Evolutionary conservation across 495 filamentous ascomycete species (phyloP), one percentile per base, ranked within the genome.

Genomic region (Pseudevernia furfuracea): DNA sequence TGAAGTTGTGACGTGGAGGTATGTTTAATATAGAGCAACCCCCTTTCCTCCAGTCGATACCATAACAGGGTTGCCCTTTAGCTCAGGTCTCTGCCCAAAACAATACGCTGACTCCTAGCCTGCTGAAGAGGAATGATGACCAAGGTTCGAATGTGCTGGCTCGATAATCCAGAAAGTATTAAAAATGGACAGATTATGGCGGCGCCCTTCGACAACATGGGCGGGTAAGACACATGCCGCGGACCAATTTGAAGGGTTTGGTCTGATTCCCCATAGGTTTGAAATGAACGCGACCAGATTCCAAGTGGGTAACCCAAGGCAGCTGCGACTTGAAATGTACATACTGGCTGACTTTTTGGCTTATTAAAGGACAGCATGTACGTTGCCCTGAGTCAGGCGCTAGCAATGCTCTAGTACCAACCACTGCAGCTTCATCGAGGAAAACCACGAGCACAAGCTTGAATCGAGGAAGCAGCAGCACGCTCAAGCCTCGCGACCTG

Each of bases 221-320:
- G 91, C 76, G 88, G 88, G 90, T 94, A 76, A 64, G 81, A 74
- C 9, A 38, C 15, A 10, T 25, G 34, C 37, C 19, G 34, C 5
- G 53, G 8, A 28, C 43, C 11, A 8, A 63, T 21, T 60, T 34
- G 11, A 12, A 49, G 9, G 19, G 21, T 38, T 23, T 32, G 59
- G 57, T 59, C 30, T 63, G 15, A 71, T 62, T 66, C 41, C 41
- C 62, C 66, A 28, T 70, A 94, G 90, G 39, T 97, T 96, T 67
- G 91, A 96, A 72, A 96, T 98, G 93, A 93, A 96, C 71, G 94
- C 89, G 63, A 96, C 92, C 17, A 80, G 82, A 58, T 93, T 90
- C 72, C 89, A 96, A 78, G 92, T 96, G 79, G 73, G 85, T 72
- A 43, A 32, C 55, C 41, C 66, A 25, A 37, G 38, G 46, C 15